Conservation (phyloP, 768 basidiomycete genomes). For the Wakefieldia striispora region DNA sequence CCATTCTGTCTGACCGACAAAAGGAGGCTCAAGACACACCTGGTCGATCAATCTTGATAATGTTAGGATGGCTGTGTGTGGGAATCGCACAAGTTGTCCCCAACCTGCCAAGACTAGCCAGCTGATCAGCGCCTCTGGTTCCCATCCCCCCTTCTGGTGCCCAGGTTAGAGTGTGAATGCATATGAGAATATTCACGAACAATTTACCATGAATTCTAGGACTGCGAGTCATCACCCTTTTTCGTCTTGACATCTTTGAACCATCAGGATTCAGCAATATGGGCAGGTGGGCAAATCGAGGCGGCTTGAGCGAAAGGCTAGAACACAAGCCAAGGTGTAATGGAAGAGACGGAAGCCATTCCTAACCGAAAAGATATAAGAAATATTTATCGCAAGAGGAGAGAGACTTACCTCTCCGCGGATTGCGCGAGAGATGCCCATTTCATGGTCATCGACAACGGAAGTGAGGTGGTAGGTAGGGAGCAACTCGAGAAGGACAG, state of each 20-base stretch:
- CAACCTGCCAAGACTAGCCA: conserved; percentile 96
- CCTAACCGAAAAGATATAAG: conserved; percentile 43
- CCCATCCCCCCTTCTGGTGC: conserved; percentile 78
- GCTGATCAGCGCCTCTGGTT: conserved; percentile 84
- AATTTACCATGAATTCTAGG: conserved; percentile 75
- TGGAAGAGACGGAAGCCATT: conserved; percentile 94
- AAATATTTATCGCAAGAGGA: not conserved
- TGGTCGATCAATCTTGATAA: conserved; percentile 63
- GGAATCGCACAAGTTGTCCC: conserved; percentile 54
- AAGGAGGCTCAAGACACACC: conserved; percentile 35
- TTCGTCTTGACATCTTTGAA: conserved; percentile 92
- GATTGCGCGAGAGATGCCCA: conserved; percentile 94
- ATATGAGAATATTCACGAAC: not conserved
- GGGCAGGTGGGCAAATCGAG: conserved; percentile 89
- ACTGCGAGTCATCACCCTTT: conserved; percentile 89
- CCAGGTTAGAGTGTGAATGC: not conserved
- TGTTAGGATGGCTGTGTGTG: conserved; percentile 56
- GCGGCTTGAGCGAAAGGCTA: conserved; percentile 65
- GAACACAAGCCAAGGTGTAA: conserved; percentile 90
- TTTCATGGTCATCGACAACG: conserved; percentile 93
- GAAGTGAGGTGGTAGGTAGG: conserved; percentile 97
- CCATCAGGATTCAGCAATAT: conserved; percentile 88
- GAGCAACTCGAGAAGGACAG: conserved; percentile 86
- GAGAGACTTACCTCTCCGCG: conserved; percentile 73
- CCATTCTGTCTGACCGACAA: not conserved